Base-by-base conservation (phyloP, 2,329 filamentous ascomycete species). In the Oidium heveae region DNA sequence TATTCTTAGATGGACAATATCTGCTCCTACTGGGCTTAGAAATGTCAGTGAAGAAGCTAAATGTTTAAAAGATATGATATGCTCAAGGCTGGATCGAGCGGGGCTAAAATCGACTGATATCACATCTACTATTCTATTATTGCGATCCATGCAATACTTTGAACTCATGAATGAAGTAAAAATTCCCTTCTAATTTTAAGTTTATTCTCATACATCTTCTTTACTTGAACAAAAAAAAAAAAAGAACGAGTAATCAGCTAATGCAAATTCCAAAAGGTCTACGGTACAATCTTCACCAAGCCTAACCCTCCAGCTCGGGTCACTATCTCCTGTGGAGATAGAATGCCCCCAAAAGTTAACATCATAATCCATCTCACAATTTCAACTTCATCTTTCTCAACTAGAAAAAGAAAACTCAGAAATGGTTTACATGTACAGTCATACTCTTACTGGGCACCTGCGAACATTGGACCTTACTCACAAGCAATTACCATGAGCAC, bases 381-480 rank as follows among this genome's bases (percentile, higher is more conserved):
- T 33, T 54, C 32, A 18, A 46, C 53, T 2, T 10, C 49, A 3
- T 44, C 56, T 8, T 41, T 55, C 7, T 24, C 24, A 10, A 33
- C 16, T 39, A 34, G 65, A 69, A 56, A 47, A 16, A 28, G 24
- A 28, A 28, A 28, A 15, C 15, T 20, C 18, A 16, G 84, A 68
- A 71, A 73, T 53, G 77, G 77, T 0, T 74, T 96, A 1, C 91
- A 98, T 66, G 88, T 98, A 6, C 91, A 96, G 68, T 88, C 84
- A 3, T 74, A 85, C 41, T 94, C 86, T 12, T 96, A 96, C 71
- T 98, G 91, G 91, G 91, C 91, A 0, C 91, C 91, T 0, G 89
- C 91, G 20, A 96, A 96, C 63, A 96, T 98, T 54, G 91, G 91
- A 0, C 91, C 91, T 0, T 96, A 96, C 67, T 95, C 88, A 55